phyloP scores from a whole-genome alignment of 2,329 filamentous ascomycete species.

The Fusarium miscanthi region DNA sequence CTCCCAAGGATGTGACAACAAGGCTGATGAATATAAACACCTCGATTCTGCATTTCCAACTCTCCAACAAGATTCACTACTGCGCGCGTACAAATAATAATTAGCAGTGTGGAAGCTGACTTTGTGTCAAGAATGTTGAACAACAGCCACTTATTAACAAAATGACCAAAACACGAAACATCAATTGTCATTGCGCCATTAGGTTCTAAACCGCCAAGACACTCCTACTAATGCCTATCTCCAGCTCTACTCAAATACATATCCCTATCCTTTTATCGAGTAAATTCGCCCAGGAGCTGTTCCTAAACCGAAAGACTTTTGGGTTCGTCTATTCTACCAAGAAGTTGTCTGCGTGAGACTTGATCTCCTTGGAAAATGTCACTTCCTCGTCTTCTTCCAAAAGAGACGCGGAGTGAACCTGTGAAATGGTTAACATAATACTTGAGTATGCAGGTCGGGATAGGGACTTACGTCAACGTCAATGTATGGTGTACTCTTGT shows the following conservation, averaged over 20 bases:
- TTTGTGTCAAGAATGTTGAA: not conserved
- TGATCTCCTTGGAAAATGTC: constrained; percentile 84
- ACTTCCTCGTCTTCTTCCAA: constrained; percentile 82
- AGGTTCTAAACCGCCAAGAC: constrained; percentile 44
- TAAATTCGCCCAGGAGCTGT: constrained; percentile 29
- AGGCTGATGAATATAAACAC: not conserved
- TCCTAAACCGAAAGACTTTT: constrained; percentile 36
- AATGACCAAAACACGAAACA: constrained; percentile 29
- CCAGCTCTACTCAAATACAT: constrained; percentile 33
- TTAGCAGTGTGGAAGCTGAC: not conserved
- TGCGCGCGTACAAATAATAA: not conserved
- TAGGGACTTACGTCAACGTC: constrained; percentile 85
- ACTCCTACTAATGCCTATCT: constrained; percentile 40
- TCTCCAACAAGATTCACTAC: not conserved
- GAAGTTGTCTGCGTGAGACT: constrained; percentile 80
- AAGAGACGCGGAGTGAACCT: constrained; percentile 76
- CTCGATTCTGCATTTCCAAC: not conserved
- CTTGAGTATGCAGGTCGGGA: not conserved
- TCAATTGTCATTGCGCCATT: constrained; percentile 48
- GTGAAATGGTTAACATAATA: constrained; percentile 16
- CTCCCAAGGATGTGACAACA: not conserved
- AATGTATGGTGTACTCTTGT: constrained; percentile 85
- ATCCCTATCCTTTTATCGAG: constrained; percentile 42
- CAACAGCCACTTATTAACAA: not conserved
- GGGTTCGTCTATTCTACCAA: constrained; percentile 71